These are phyloP conservation scores for Monosporascus sp. DNA, from an alignment of 2,329 filamentous ascomycete genomes.

Conservation along the genomic window DNA sequence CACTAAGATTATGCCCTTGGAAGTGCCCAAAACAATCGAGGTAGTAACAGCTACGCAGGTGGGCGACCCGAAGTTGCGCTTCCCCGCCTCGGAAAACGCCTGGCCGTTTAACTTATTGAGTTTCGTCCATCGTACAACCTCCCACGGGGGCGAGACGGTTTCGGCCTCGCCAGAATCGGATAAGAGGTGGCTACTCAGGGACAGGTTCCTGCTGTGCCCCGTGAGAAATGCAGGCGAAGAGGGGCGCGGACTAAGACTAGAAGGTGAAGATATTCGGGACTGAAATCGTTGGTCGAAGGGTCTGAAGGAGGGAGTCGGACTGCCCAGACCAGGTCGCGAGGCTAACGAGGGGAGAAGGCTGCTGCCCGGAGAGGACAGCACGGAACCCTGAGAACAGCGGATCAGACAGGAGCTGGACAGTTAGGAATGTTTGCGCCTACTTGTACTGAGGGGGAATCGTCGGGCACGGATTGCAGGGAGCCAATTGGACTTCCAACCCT, in stretches of 20 bases:
- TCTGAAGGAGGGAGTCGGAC: conserved; percentile 76
- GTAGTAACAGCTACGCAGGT: conserved; percentile 88
- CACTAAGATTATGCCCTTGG: conserved; percentile 88
- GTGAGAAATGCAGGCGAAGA: conserved; percentile 73
- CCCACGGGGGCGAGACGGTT: conserved; percentile 80
- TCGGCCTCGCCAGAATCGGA: conserved; percentile 61
- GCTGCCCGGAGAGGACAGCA: conserved; percentile 65
- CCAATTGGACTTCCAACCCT: conserved; percentile 63
- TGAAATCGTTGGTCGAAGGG: conserved; percentile 95
- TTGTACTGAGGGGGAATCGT: conserved; percentile 80
- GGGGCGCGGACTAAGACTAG: conserved; percentile 57
- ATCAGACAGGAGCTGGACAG: conserved; percentile 20
- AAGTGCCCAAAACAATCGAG: conserved; percentile 84
- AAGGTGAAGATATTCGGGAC: conserved; percentile 68
- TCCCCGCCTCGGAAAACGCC: conserved; percentile 87
- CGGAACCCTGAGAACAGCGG: conserved; percentile 46
- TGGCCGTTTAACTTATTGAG: conserved; percentile 84
- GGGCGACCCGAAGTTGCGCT: conserved; percentile 84
- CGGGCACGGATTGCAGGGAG: conserved; percentile 68
- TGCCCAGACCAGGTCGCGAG: conserved; percentile 59
- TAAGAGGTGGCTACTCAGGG: conserved; percentile 66
- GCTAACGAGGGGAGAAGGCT: conserved; percentile 66
- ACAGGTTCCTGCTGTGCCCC: conserved; percentile 76
- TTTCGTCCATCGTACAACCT: conserved; percentile 94
- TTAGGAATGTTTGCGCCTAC: conserved; percentile 39